A percentile compares a stretch with the other conserved stretches of the same genome.
Conservation (phyloP, 2,329 filamentous ascomycete genomes). For the Periconia digitata region DNA sequence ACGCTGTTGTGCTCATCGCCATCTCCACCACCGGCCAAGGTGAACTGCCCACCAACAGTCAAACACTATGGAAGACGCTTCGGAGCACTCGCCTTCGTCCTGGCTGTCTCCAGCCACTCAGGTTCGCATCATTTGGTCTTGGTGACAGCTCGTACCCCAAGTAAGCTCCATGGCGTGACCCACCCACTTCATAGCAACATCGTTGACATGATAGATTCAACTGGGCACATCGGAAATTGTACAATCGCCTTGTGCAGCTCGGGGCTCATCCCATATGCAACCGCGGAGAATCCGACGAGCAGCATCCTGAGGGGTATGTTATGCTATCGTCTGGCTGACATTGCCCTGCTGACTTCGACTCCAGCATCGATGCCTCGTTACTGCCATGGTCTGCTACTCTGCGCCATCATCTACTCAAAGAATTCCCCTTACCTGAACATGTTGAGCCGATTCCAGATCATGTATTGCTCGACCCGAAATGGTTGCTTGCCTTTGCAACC, state of each 20-base stretch:
- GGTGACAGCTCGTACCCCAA: slow-evolving; percentile 95
- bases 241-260: slow-evolving; percentile 80
- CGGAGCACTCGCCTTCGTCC: slow-evolving; percentile 75
- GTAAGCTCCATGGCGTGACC: slow-evolving; percentile 60
- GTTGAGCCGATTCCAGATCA: slow-evolving; percentile 72
- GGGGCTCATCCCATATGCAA: slow-evolving; percentile 77
- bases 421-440: slow-evolving; percentile 69
- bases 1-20: slow-evolving; percentile 71
- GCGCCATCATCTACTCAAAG: slow-evolving; percentile 64
- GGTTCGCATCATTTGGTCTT: slow-evolving; percentile 84
- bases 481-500: slow-evolving; percentile 54
- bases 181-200: background rate
- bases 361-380: slow-evolving; percentile 78
- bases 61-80: slow-evolving; percentile 81
- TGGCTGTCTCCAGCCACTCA: slow-evolving; percentile 66
- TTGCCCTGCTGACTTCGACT: background rate
- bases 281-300: slow-evolving; percentile 86
- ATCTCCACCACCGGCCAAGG: slow-evolving; percentile 94
- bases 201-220: slow-evolving; percentile 67
- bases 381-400: slow-evolving; percentile 75
- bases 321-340: background rate
- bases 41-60: slow-evolving; percentile 82
- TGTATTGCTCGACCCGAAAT: slow-evolving; percentile 75
- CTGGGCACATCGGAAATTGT: slow-evolving; percentile 85
- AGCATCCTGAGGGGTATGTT: slow-evolving; percentile 86